Conservation (phyloP, 495 filamentous ascomycete genomes). For the Tuber umbilicatum region DNA sequence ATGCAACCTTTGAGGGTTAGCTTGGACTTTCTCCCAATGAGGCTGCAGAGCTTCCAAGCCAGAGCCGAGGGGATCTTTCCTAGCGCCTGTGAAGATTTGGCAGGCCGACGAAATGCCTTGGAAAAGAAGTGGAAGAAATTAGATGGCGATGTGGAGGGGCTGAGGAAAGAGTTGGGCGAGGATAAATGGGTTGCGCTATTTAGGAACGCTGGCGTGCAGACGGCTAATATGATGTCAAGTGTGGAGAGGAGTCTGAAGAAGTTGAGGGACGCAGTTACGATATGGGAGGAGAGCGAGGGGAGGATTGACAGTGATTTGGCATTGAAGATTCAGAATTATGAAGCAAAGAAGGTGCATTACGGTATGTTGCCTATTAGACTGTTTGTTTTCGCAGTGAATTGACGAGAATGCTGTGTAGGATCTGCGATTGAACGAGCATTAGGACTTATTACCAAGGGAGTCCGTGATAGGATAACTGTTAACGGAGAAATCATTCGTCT, state of each 20-base stretch:
- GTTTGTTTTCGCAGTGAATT: slow-evolving; percentile 21
- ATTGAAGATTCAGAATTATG: slow-evolving; percentile 85
- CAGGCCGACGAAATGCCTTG: slow-evolving; percentile 59
- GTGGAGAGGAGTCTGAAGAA: slow-evolving; percentile 77
- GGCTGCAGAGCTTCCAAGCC: slow-evolving; percentile 72
- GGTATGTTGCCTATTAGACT: slow-evolving; percentile 41
- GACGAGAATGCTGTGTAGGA: slow-evolving; percentile 43
- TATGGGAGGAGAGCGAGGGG: slow-evolving; percentile 39
- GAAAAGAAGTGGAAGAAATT: slow-evolving; percentile 76
- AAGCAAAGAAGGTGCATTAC: slow-evolving; percentile 92
- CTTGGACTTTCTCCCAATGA: slow-evolving; percentile 94
- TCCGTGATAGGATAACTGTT: slow-evolving; percentile 82
- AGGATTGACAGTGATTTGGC: slow-evolving; percentile 61
- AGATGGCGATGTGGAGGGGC: slow-evolving; percentile 75
- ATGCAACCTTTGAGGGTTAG: slow-evolving; percentile 93
- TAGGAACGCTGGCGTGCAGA: slow-evolving; percentile 83
- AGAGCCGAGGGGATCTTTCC: slow-evolving; percentile 73
- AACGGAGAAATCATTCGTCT: slow-evolving; percentile 88
- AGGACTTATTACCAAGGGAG: slow-evolving; percentile 83
- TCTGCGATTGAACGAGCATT: slow-evolving; percentile 89
- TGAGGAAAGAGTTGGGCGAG: slow-evolving; percentile 83
- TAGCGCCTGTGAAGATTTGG: slow-evolving; percentile 81
- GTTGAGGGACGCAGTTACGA: slow-evolving; percentile 59
- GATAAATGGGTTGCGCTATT: slow-evolving; percentile 95
- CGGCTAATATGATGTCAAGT: slow-evolving; percentile 88